Evolutionary conservation across 495 filamentous ascomycete genomes (phyloP).

Genomic region (Aspergillus olivimuriae): DNA sequence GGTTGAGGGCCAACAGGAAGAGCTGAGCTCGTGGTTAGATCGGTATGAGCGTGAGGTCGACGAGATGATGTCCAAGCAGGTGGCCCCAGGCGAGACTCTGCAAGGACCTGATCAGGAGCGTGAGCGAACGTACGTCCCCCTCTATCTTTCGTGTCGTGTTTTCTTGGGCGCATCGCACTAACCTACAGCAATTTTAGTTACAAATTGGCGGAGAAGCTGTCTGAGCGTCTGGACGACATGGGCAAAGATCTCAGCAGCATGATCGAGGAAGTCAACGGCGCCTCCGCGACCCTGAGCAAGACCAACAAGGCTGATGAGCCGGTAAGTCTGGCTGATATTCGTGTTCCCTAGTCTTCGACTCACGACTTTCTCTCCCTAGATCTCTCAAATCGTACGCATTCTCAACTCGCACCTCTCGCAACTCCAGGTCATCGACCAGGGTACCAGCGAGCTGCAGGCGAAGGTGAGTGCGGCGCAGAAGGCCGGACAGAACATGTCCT

Average conservation of each 20-base stretch:
- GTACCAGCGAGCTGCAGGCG: slow-evolving; percentile 67
- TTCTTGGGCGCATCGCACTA: slow-evolving; percentile 1
- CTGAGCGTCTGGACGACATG: slow-evolving; percentile 82
- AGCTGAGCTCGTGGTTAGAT: slow-evolving; percentile 76
- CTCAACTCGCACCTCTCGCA: slow-evolving; percentile 86
- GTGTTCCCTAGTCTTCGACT: not conserved
- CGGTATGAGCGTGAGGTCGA: slow-evolving; percentile 87
- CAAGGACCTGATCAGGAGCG: slow-evolving; percentile 89
- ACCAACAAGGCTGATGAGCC: slow-evolving; percentile 86
- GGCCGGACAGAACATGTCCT: slow-evolving; percentile 58
- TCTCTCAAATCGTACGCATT: slow-evolving; percentile 88
- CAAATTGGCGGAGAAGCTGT: slow-evolving; percentile 83
- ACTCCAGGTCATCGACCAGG: slow-evolving; percentile 85
- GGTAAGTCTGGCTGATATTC: slow-evolving; percentile 49
- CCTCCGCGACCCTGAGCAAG: slow-evolving; percentile 76
- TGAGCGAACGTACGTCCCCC: slow-evolving; percentile 64
- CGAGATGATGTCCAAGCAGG: slow-evolving; percentile 69
- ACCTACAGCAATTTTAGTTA: no score
- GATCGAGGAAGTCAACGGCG: slow-evolving; percentile 96
- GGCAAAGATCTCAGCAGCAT: slow-evolving; percentile 84
- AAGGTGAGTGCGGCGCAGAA: slow-evolving; percentile 78
- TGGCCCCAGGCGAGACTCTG: slow-evolving; percentile 59
- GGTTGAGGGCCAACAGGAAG: slow-evolving; percentile 88
- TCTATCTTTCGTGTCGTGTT: not conserved
- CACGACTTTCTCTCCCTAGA: slow-evolving; percentile 39